Evolutionary conservation across 306 rosid genomes (phyloP).

Genomic region (Macrotyloma uniflorum): DNA sequence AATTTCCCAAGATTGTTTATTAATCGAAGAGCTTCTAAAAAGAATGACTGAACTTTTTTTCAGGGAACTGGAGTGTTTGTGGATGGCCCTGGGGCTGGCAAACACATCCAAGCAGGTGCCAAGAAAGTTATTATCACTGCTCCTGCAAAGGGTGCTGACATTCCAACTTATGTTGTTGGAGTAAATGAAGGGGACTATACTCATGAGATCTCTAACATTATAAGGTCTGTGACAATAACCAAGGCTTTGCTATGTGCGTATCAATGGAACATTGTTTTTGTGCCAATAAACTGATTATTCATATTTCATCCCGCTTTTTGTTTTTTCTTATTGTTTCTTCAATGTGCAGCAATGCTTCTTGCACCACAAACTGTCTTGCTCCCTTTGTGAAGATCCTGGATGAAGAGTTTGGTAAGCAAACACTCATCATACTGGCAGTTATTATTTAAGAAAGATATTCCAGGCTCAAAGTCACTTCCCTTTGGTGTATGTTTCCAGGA

Average conservation of each 20-base stretch:
- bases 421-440: background rate
- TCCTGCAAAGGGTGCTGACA: constrained; percentile 99
- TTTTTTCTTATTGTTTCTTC: constrained; percentile 2
- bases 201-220: constrained; percentile 71
- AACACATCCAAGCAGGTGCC: constrained; percentile 99
- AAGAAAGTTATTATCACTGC: constrained; percentile 98
- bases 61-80: constrained; percentile 99
- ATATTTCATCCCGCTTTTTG: background rate
- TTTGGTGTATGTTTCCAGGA: constrained; percentile 52
- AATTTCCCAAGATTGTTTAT: background rate
- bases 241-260: background rate
- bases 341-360: constrained; percentile 87
- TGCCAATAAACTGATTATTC: background rate
- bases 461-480: constrained; percentile 5
- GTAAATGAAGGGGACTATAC: constrained; percentile 82
- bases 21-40: background rate
- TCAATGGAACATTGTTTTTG: background rate
- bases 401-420: constrained; percentile 83
- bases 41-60: constrained; percentile 18
- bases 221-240: constrained; percentile 55
- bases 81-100: constrained; percentile 98
- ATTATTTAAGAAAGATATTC: background rate
- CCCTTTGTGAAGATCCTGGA: constrained; percentile 93
- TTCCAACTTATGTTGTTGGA: constrained; percentile 93
- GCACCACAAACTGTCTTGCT: constrained; percentile 97